Evolutionary conservation across 2,329 filamentous ascomycete genomes (phyloP), one percentile per base, ranked within the genome.

Genomic region (Bertia moriformis): DNA sequence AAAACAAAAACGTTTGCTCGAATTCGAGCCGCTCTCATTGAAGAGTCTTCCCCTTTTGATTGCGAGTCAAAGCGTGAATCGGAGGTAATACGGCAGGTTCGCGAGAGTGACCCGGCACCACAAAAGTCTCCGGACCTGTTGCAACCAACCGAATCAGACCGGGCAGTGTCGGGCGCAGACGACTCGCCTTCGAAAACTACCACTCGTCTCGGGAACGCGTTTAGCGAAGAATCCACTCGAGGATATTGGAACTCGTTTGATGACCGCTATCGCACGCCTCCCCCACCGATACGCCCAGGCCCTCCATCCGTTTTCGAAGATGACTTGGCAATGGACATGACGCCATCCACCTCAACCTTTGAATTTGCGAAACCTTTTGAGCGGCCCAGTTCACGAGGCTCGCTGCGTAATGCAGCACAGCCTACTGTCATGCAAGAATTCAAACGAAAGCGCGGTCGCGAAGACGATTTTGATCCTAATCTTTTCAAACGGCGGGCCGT

Each of bases 1-100:
- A 98, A 96, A 66, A 91, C 89, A 1, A 93, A 94, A 61, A 87
- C 82, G 0, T 98, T 98, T 57, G 87, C 88, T 4, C 80, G 91
- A 10, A 94, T 98, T 47, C 78, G 84, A 44, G 91, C 89, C 5
- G 87, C 87, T 3, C 69, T 98, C 1, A 69, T 84, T 41, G 91
- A 98, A 60, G 91, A 98, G 61, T 73, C 75, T 14, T 77, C 87
- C 0, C 91, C 91, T 0, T 67, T 93, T 7, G 91, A 98, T 49
- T 81, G 82, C 32, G 91, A 98, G 57, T 78, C 86, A 41, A 79
- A 83, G 39, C 80, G 87, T 29, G 91, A 98, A 63, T 87, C 89
- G 27, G 89, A 96, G 58, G 91, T 96, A 4, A 86, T 98, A 45
- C 83, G 86, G 38, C 91, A 95, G 58, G 88, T 96, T 19, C 82